Conservation (phyloP, 1,284 basidiomycete genomes). For the Ustilago esculenta region DNA sequence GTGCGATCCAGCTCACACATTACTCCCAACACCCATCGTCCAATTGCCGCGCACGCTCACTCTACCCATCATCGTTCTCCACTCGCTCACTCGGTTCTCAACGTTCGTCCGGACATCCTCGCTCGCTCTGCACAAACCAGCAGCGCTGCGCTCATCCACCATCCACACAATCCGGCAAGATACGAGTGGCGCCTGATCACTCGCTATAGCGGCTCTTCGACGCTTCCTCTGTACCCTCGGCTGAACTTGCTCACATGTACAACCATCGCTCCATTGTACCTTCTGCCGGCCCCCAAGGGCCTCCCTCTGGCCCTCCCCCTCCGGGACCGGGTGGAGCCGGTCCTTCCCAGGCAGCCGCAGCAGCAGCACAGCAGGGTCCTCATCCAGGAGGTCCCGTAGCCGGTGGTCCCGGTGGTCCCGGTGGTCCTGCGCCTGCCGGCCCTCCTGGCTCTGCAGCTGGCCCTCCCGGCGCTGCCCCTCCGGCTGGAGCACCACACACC, state of each 20-base stretch:
- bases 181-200: too few species aligned
- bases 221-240: neutral
- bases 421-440: slow-evolving; percentile 27
- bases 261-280: slow-evolving; percentile 50
- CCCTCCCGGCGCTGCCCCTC: slow-evolving; percentile 38
- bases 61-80: too few species aligned
- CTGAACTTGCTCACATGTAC: slow-evolving; percentile 33
- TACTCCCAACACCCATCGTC: too few species aligned
- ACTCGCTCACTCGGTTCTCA: too few species aligned
- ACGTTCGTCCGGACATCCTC: too few species aligned
- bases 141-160: too few species aligned
- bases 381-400: slow-evolving; percentile 41
- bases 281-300: slow-evolving; percentile 36
- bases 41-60: too few species aligned
- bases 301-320: slow-evolving; percentile 38
- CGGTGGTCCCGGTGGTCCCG: slow-evolving; percentile 39
- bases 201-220: too few species aligned
- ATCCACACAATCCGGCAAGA: too few species aligned
- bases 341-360: slow-evolving; percentile 40
- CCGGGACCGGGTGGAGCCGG: slow-evolving; percentile 37
- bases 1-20: too few species aligned
- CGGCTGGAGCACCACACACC: slow-evolving; percentile 41
- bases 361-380: slow-evolving; percentile 35
- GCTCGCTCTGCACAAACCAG: too few species aligned
- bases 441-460: slow-evolving; percentile 38